phyloP scores from a whole-genome alignment of 139 green algal species.

The Chlamydomonas incerta region DNA sequence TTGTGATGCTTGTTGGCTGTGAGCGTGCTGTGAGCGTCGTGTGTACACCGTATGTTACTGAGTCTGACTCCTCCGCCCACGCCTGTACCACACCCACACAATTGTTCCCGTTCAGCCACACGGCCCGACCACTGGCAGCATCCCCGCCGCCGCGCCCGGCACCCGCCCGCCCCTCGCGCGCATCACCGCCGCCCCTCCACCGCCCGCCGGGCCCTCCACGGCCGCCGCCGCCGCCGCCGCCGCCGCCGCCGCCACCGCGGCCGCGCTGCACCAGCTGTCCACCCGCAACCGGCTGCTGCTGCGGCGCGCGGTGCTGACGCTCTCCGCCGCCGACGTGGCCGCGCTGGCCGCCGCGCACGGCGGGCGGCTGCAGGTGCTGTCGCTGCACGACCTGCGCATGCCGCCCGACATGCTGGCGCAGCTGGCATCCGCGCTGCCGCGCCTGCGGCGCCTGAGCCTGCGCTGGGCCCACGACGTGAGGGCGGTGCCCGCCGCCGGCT shows the following conservation, averaged over 20 bases:
- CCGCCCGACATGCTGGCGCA: background rate
- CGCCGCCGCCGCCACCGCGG: no score
- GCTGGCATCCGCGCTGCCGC: constrained; percentile 20
- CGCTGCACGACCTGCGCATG: constrained; percentile 29
- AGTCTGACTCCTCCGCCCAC: no score
- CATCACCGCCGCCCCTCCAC: no score
- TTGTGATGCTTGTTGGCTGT: no score
- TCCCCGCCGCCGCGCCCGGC: no score
- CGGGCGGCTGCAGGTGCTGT: background rate
- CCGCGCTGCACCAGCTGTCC: constrained; percentile 16
- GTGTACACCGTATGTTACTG: no score
- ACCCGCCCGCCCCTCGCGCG: no score
- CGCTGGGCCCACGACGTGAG: constrained; percentile 16
- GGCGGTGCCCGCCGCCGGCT: background rate
- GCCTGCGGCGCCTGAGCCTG: constrained; percentile 8
- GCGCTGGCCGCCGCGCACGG: constrained; percentile 3
- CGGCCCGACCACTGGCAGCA: no score
- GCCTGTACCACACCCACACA: no score
- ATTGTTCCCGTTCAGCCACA: no score
- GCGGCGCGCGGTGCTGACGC: background rate
- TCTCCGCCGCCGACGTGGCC: background rate
- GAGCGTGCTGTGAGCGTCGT: no score
- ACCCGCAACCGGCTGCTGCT: constrained; percentile 10
- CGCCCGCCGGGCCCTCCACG: no score
- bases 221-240: background rate